Conservation (phyloP, 2,329 filamentous ascomycete genomes). For the Plectosphaerella sp. region DNA sequence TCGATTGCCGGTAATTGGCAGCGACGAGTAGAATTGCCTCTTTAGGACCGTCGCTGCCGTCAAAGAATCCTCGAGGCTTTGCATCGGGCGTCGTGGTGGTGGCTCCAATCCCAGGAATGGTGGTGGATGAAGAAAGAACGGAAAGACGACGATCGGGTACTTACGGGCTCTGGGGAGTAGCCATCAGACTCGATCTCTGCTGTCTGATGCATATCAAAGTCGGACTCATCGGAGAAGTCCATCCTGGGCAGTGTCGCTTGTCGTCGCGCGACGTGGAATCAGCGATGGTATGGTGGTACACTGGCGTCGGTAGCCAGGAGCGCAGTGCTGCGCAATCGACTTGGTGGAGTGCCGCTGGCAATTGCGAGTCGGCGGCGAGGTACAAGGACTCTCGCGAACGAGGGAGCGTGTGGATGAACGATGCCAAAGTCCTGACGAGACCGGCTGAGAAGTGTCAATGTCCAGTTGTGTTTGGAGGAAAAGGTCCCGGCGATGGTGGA, state of each 20-base stretch:
- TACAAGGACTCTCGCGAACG: conserved; percentile 8
- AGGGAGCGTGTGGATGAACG: neutral
- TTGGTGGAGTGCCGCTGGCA: neutral
- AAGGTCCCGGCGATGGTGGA: conserved; percentile 2
- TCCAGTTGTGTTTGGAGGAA: conserved; percentile 6
- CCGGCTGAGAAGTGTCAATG: conserved; percentile 2
- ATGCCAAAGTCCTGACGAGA: neutral
- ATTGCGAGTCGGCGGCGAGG: conserved; percentile 6
- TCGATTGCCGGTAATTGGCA: neutral
- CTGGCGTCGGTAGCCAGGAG: no score
- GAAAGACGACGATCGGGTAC: conserved; percentile 10
- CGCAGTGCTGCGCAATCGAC: no score
- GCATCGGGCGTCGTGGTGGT: no score
- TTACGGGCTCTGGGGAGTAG: conserved; percentile 33
- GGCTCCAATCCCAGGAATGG: neutral
- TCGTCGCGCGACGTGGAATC: conserved; percentile 1
- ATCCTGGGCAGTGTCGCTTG: conserved; percentile 29
- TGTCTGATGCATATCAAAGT: conserved; percentile 23
- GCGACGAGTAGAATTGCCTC: conserved; percentile 1
- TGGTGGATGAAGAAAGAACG: neutral
- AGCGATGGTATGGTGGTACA: neutral
- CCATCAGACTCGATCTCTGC: conserved; percentile 33
- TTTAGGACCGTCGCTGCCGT: neutral
- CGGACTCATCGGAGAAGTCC: conserved; percentile 54
- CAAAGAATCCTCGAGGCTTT: neutral